Base-by-base conservation (phyloP, 2,329 filamentous ascomycete genomes). In the Claviceps sp. region DNA sequence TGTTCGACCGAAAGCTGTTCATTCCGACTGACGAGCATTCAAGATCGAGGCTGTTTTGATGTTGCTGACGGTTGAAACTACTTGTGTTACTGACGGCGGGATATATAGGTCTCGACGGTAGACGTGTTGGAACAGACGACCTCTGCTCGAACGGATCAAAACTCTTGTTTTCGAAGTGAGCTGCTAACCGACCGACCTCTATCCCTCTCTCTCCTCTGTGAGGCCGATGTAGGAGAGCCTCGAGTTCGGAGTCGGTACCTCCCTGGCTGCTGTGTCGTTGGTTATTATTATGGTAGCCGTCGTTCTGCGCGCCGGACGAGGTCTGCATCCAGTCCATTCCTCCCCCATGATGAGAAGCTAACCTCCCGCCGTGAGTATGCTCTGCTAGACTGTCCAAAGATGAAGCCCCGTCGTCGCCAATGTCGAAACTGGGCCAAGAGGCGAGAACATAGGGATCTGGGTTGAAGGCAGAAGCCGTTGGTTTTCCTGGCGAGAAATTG, bases 151-250 rank as follows among this genome's bases (percentile, higher is more conserved):
- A 71, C 46, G 57, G 50, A 44, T 29, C 43, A 46, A 55, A 56
- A 46, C 58, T 63, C 51, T 67, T 68, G 52, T 64, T 68, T 50
- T 71, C 68, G 57, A 71, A 71, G 48, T 69, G 68, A 47, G 68
- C 66, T 52, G 70, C 65, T 46, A 71, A 55, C 45, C 66, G 66
- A 45, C 67, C 63, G 48, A 70, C 68, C 22, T 55, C 52, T 17
- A 57, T 55, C 1, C 40, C 52, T n/a, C 39, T 51, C 9, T 56
- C 56, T 36, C 54, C 55, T 39, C 47, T 54, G 29, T 63, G 62
- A 36, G 54, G 43, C n/a, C 60, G 45, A 44, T 47, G 55, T 51
- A 65, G 57, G 17, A 65, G 57, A 22, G 57, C 55, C 38, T 60
- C 57, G 22, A 66, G 55, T 51, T 67, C 62, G 36, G 66, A 57